Evolutionary conservation across 2,329 filamentous ascomycete species (phyloP).

Genomic region (Torrubiella hemipterigena): DNA sequence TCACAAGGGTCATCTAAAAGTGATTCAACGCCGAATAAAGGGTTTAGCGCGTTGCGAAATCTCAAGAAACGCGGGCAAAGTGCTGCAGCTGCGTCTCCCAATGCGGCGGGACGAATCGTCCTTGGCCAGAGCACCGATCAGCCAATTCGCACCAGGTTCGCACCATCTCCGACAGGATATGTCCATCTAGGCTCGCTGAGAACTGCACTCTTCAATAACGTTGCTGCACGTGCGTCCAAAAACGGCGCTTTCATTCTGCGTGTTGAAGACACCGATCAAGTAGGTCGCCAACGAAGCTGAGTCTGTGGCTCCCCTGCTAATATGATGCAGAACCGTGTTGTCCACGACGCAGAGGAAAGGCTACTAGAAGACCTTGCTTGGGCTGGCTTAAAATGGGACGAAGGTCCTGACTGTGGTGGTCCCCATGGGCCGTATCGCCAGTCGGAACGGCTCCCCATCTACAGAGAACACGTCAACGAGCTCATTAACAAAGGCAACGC

Average conservation of each 20-base stretch:
- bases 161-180: slow-evolving; percentile 89
- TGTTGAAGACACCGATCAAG: slow-evolving; percentile 92
- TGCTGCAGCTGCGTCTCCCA: no score
- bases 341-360: slow-evolving; percentile 65
- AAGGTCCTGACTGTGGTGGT: slow-evolving; percentile 77
- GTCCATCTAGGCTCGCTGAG: slow-evolving; percentile 84
- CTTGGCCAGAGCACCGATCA: slow-evolving; percentile 40
- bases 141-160: slow-evolving; percentile 57
- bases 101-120: slow-evolving; percentile 13
- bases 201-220: slow-evolving; percentile 90
- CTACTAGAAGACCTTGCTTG: slow-evolving; percentile 73
- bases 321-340: slow-evolving; percentile 56
- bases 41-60: no score
- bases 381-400: slow-evolving; percentile 88
- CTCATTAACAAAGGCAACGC: slow-evolving; percentile 62
- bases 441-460: slow-evolving; percentile 68
- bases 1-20: no score
- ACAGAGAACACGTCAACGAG: slow-evolving; percentile 56
- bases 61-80: no score
- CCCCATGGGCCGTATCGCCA: slow-evolving; percentile 78
- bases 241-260: slow-evolving; percentile 83
- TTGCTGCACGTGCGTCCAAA: slow-evolving; percentile 70
- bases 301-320: slow-evolving; percentile 4
- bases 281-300: slow-evolving; percentile 24
- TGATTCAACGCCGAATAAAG: no score